These are phyloP conservation scores for Colletotrichum sp. DNA, from an alignment of 2,329 filamentous ascomycete species.

Conservation along the genomic window DNA sequence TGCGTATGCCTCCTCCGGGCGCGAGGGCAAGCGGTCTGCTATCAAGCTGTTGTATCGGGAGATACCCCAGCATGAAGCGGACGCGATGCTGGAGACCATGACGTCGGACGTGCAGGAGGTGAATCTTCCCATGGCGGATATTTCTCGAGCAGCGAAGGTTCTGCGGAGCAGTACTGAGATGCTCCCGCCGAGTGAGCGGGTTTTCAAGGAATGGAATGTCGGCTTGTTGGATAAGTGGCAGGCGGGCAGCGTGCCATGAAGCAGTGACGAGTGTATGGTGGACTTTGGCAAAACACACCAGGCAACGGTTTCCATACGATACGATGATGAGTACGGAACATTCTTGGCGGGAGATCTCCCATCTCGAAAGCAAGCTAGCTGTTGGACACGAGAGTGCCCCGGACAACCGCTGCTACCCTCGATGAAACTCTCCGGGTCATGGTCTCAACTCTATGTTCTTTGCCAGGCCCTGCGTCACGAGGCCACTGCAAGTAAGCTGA, in stretches of 20 bases:
- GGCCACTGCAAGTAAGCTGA: not conserved
- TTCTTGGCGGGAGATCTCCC: too few species aligned
- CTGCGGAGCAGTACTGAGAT: slow-evolving; percentile 54
- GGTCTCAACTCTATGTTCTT: not conserved
- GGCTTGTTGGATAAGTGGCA: slow-evolving; percentile 64
- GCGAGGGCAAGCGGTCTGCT: slow-evolving; percentile 36
- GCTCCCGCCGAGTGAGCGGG: slow-evolving; percentile 60
- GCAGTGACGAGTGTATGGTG: not conserved
- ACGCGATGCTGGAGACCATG: slow-evolving; percentile 54
- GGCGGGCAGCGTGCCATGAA: not conserved
- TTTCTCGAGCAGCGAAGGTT: slow-evolving; percentile 44
- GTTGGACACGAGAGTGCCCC: too few species aligned
- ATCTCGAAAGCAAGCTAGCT: too few species aligned
- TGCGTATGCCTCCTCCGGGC: slow-evolving; percentile 50
- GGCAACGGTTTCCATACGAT: too few species aligned
- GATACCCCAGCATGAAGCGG: slow-evolving; percentile 47
- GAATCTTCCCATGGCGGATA: slow-evolving; percentile 55
- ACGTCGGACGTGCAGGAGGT: slow-evolving; percentile 65
- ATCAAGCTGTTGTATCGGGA: slow-evolving; percentile 59
- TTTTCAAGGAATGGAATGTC: slow-evolving; percentile 71
- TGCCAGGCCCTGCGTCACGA: not conserved
- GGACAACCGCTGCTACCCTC: too few species aligned
- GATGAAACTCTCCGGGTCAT: not conserved
- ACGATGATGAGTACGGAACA: too few species aligned
- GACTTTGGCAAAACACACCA: not conserved